Base-by-base conservation (phyloP, 768 basidiomycete genomes). In the Psilocybe subaeruginosa region DNA sequence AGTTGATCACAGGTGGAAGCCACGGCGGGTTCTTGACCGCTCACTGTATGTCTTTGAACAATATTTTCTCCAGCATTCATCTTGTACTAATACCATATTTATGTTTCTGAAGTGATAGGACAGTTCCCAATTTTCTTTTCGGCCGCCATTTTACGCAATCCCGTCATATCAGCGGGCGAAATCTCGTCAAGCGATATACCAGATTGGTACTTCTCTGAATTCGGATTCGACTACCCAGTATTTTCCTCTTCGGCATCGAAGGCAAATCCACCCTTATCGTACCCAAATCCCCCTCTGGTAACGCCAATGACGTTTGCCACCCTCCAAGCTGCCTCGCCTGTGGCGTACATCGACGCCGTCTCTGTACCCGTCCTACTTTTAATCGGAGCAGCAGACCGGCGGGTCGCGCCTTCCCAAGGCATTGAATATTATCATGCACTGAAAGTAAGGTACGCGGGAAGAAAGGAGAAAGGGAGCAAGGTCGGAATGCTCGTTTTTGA, bases 21-120 rank as follows among this genome's bases (percentile, higher is more conserved):
- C 91, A 92, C 61, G 89, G 89, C 0, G 90, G 90, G 1, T 91
- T 88, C 69, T 74, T 90, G 12, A 63, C 80, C 0, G 82, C 79
- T 0, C 87, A 89, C 66, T 73, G 86, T 88, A 66, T 64, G 86
- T 76, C 19, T 23, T 56, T 7, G 35, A 35, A 11, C 33, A 35
- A 11, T 11, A 35, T 35, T 35, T 11, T 11, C 11, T 35, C 11
- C 2, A 1, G 33, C 3, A 11, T 35, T 35, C 3, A 35, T 11
- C 8, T 49, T 19, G 29, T 19, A 31, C n/a, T 58, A 45, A 31
- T 14, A 1, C 23, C 16, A 46, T 7, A 53, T 23, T 52, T 14
- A 16, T 17, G 50, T 46, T 56, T 17, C 49, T 33, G 8, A 43
- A 90, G 88, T 92, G 9, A 83, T 89, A 16, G 86, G 86, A 0